Evolutionary conservation across 495 filamentous ascomycete species (phyloP).

Genomic region (Lineolata rhizophorae): DNA sequence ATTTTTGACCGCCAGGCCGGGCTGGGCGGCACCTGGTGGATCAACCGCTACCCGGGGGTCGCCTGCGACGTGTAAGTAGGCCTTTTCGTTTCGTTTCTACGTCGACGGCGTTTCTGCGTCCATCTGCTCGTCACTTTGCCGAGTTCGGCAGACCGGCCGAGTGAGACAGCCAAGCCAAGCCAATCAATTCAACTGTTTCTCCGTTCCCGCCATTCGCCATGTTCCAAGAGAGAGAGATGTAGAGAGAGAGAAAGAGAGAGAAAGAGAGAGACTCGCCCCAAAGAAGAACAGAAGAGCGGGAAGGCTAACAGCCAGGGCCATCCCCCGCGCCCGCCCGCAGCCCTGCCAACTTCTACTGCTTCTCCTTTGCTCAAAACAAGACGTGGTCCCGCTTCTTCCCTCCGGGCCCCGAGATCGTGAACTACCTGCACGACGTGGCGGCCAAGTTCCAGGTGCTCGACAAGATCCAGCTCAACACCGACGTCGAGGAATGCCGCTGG

Average conservation of each 20-base stretch:
- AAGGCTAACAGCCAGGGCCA: too few species aligned
- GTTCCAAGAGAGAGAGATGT: too few species aligned
- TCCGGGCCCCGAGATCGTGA: conserved; percentile 28
- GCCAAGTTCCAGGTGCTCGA: conserved; percentile 32
- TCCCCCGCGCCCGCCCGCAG: too few species aligned
- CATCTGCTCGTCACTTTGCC: too few species aligned
- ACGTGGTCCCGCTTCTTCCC: conserved; percentile 35
- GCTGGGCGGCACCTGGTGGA: conserved; percentile 48
- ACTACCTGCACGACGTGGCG: conserved; percentile 38
- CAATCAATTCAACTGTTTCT: too few species aligned
- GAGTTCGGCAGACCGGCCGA: too few species aligned
- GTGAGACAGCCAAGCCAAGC: too few species aligned
- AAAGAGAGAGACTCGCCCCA: too few species aligned
- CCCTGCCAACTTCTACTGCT: conserved; percentile 34
- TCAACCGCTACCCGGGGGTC: conserved; percentile 29
- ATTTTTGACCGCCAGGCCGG: conserved; percentile 40
- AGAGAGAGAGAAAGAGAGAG: too few species aligned
- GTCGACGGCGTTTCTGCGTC: not conserved
- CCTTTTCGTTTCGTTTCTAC: not conserved
- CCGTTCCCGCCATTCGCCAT: too few species aligned
- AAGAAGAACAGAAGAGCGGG: too few species aligned
- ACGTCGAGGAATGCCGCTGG: conserved; percentile 36
- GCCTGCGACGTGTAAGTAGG: conserved; percentile 20
- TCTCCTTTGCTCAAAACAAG: conserved; percentile 37
- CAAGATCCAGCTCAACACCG: conserved; percentile 36